A percentile compares a stretch with the other conserved stretches of the same genome.
These are phyloP conservation scores for Crataegus laevigata DNA, from an alignment of 306 rosid genomes.

Conservation along the genomic window DNA sequence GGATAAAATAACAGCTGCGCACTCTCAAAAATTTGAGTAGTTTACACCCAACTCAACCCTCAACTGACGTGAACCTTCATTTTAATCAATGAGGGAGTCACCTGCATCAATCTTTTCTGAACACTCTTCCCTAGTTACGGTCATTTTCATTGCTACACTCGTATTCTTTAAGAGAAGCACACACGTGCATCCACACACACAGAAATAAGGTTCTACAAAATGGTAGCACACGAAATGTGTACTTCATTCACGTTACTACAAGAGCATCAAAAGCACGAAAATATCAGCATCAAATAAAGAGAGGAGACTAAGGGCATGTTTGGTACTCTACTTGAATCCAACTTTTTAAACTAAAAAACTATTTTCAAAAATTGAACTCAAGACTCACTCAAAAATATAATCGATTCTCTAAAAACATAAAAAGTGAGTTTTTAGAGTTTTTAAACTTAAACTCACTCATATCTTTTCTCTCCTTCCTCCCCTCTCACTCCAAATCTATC, in stretches of 20 bases:
- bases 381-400: too few relatives aligned
- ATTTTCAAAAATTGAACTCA: too few relatives aligned
- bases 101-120: background rate
- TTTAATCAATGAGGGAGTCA: background rate
- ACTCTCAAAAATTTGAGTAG: background rate
- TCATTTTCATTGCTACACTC: background rate
- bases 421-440: too few relatives aligned
- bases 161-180: background rate
- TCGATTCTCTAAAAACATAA: too few relatives aligned
- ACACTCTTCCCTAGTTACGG: background rate
- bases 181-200: background rate
- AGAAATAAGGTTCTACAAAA: background rate
- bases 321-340: too few relatives aligned
- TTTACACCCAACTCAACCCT: background rate
- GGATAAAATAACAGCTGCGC: background rate
- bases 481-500: too few relatives aligned
- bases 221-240: background rate
- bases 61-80: background rate
- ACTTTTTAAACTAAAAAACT: too few relatives aligned
- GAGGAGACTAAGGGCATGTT: background rate
- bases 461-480: too few relatives aligned
- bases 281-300: background rate
- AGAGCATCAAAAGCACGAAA: background rate
- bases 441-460: too few relatives aligned
- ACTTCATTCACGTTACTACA: background rate